Evolutionary conservation across 2,329 filamentous ascomycete species (phyloP), one percentile per base, ranked within the genome.

Genomic region (Exophiala sp.): DNA sequence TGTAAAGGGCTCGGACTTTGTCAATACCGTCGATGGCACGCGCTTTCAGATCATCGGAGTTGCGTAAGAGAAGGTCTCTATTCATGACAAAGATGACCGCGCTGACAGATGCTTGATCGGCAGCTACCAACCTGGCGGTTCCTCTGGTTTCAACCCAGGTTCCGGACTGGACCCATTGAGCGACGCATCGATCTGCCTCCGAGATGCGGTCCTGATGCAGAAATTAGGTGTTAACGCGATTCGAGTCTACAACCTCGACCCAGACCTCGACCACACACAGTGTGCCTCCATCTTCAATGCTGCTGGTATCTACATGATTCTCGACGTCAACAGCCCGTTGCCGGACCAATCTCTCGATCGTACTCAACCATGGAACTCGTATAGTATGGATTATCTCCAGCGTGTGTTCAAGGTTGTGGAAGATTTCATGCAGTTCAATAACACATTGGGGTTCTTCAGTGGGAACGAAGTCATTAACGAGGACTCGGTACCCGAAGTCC

Each of bases 381-480:
- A 85, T 72, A 77, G 75, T 58, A 68, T 68, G 36, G 73, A 69
- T 46, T 85, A 85, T 65, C 74, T 84, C 52, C 68, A 71, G 52
- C 79, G 82, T 61, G 77, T 83, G 60, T 86, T 85, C 64, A 75
- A 76, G 55, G 75, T 86, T 35, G 79, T 87, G 35, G 83, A 87
- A 68, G 80, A 80, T 5, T 87, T 87, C 76, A 85, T 85, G 68
- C 69, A 75, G 62, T 87, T 82, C 69, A 81, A 82, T 52, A 87
- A 87, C 69, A 78, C 79, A 2, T 73, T 87, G 21, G 84, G 78
- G 36, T 87, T 87, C 75, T 85, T 88, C 67, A 76, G 81, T 24
- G 84, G 81, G 34, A 87, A 88, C 65, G 84, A 87, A 68, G 79
- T 87, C 46, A 85, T 86, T 72, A 85, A 86, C 63, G 78, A 85